A percentile compares a stretch with the other conserved stretches of the same genome.
Conservation (phyloP, 208 protist species). For the Angomonas deanei region DNA sequence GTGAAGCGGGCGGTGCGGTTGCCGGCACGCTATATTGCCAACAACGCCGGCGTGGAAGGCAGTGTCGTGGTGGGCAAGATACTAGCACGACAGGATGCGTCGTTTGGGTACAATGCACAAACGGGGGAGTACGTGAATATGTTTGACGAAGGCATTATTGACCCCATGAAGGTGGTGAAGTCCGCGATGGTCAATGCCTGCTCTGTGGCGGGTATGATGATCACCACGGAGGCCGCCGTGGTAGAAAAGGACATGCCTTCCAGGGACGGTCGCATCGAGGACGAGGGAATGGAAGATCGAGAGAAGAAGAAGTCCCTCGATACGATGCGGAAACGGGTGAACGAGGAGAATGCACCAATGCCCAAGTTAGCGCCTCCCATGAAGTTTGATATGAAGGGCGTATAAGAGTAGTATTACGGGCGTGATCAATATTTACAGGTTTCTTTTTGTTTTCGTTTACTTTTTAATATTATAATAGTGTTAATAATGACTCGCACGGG, state of each 20-base stretch:
- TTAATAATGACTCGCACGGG: too few species aligned
- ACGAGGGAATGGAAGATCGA: conserved; percentile 77
- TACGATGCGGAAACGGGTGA: conserved; percentile 62
- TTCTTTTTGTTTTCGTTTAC: conserved; percentile 11
- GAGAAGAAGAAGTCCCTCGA: conserved; percentile 70
- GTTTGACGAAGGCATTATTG: conserved; percentile 98
- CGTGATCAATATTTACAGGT: background rate
- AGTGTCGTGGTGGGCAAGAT: conserved; percentile 97
- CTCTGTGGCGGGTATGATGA: conserved; percentile 98
- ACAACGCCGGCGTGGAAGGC: conserved; percentile 97
- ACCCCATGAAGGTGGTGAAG: conserved; percentile 99
- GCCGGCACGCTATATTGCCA: conserved; percentile 91
- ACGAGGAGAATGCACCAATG: conserved; percentile 75
- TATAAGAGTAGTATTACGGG: conserved; percentile 17
- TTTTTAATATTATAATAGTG: conserved; percentile 7
- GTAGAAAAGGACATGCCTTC: conserved; percentile 76
- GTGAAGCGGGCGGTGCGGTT: conserved; percentile 71
- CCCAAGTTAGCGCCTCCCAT: conserved; percentile 79
- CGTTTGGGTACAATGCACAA: conserved; percentile 95
- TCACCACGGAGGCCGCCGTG: conserved; percentile 97
- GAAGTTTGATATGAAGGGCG: conserved; percentile 86
- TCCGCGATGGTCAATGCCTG: conserved; percentile 97
- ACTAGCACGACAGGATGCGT: conserved; percentile 68
- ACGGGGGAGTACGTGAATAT: conserved; percentile 97
- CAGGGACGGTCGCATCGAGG: conserved; percentile 54